phyloP scores from a whole-genome alignment of 768 basidiomycete genomes.

The Rhodosporidiobolus odoratus region DNA sequence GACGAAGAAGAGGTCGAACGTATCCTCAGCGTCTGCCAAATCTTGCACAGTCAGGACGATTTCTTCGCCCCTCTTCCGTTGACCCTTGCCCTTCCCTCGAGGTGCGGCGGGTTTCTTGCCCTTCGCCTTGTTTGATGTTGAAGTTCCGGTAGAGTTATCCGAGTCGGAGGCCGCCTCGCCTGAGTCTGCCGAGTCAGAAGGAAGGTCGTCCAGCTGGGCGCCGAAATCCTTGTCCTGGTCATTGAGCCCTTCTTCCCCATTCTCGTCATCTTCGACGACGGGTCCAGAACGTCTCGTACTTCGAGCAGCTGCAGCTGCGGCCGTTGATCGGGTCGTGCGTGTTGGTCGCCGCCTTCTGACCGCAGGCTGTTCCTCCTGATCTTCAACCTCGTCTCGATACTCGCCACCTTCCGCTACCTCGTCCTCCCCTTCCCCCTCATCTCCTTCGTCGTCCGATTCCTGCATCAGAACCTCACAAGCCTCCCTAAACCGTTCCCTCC shows the following conservation, averaged over 20 bases:
- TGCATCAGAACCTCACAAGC: conserved; percentile 16
- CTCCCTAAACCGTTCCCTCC: conserved; percentile 22
- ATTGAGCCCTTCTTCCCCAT: conserved; percentile 4
- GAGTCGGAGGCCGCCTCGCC: neutral
- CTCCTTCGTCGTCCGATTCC: neutral
- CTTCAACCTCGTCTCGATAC: conserved; percentile 1
- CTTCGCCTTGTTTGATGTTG: neutral
- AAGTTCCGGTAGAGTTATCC: neutral
- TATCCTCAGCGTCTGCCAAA: conserved; percentile 17
- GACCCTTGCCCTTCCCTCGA: neutral
- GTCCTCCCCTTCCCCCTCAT: neutral
- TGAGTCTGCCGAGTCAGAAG: neutral
- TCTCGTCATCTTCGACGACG: conserved; percentile 1
- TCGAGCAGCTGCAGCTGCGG: neutral
- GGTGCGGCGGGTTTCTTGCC: neutral
- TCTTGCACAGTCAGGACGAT: conserved; percentile 6
- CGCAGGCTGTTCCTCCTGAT: neutral
- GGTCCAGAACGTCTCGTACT: neutral
- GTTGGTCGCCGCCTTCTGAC: neutral
- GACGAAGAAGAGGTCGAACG: conserved; percentile 40
- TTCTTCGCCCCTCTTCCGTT: neutral
- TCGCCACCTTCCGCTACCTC: conserved; percentile 2
- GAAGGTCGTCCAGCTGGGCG: neutral
- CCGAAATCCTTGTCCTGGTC: conserved; percentile 23
- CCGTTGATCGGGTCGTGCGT: conserved; percentile 1